Evolutionary conservation across 1,284 basidiomycete genomes (phyloP), one percentile per base, ranked within the genome.

Genomic region (Cutaneotrichosporon cavernicola): DNA sequence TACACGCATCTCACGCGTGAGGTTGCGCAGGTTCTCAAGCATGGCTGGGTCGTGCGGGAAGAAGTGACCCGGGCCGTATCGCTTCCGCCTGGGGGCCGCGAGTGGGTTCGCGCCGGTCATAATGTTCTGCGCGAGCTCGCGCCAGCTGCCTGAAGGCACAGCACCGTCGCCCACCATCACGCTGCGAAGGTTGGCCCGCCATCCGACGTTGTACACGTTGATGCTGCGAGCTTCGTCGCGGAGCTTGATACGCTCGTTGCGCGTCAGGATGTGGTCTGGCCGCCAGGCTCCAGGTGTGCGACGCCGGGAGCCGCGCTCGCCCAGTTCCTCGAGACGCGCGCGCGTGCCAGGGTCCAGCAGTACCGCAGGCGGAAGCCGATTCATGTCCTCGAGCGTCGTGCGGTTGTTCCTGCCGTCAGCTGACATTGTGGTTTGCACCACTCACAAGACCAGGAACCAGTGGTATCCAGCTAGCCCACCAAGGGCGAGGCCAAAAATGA

Each of bases 381-480:
- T 87, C 46, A 93, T 84, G 66, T 88, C 85, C 75, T 95, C 92
- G 34, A 93, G 72, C 0, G 91, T 94, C 5, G 91, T 92, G 77
- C 91, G 89, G 76, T 94, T 94, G 52, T 89, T 90, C 32, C 90
- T 92, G 70, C 21, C 14, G 52, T 66, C 56, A 66, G 61, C 31
- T 51, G 11, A 21, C 21, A 14, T 9, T 14, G 11, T n/a, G 11
- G 43, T 1, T n/a, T 5, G 7, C 11, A 18, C 31, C 11, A 64
- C 90, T 72, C 70, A 91, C 90, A 85, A 21, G 9, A 64, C 84
- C 52, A 95, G 86, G 74, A 90, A 93, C 65, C 90, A 76, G 76
- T 95, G 91, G 73, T 91, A 95, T 49, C 82, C 75, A 16, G 88
- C 83, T 78, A 95, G 90, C 13, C 89, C 87, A 32, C 90, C 91